phyloP scores from a whole-genome alignment of 768 basidiomycete genomes.

The Goffeauzyma gilvescens region DNA sequence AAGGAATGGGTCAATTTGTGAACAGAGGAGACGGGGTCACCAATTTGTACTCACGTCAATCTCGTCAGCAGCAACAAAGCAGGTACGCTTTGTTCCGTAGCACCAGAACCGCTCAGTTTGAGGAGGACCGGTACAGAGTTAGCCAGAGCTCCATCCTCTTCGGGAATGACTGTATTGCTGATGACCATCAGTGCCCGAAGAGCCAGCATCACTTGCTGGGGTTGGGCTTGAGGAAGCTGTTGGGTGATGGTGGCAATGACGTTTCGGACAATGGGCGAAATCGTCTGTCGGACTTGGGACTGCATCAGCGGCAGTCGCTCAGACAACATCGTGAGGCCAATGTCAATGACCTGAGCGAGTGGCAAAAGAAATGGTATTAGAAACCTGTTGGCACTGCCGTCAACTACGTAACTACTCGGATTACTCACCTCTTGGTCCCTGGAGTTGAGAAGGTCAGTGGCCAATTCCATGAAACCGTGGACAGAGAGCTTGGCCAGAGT shows the following conservation, averaged over 20 bases:
- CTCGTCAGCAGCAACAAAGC: slow-evolving; percentile 44
- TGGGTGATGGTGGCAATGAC: slow-evolving; percentile 33
- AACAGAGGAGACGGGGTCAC: too few relatives aligned
- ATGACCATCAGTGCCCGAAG: too few relatives aligned
- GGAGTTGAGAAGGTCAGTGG: too few relatives aligned
- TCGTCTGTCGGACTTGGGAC: slow-evolving; percentile 39
- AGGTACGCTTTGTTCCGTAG: slow-evolving; percentile 3
- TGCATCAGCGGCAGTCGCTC: slow-evolving; percentile 47
- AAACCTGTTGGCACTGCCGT: too few relatives aligned
- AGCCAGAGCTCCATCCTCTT: slow-evolving; percentile 50
- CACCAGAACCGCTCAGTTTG: slow-evolving; percentile 25
- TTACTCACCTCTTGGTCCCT: too few relatives aligned
- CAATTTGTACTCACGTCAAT: slow-evolving; percentile 48
- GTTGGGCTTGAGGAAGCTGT: not conserved
- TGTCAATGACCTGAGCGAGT: not conserved
- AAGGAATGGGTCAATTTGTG: too few relatives aligned
- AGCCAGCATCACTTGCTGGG: not conserved
- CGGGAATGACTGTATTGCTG: slow-evolving; percentile 37
- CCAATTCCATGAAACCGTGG: slow-evolving; percentile 1
- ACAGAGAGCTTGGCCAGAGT: slow-evolving; percentile 2
- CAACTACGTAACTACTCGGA: too few relatives aligned
- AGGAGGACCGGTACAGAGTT: slow-evolving; percentile 46
- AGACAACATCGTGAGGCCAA: not conserved
- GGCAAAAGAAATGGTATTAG: too few relatives aligned
- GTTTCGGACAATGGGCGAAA: slow-evolving; percentile 39